Evolutionary conservation across 1,284 basidiomycete species (phyloP), one percentile per base, ranked within the genome.

Genomic region (Naganishia albida): DNA sequence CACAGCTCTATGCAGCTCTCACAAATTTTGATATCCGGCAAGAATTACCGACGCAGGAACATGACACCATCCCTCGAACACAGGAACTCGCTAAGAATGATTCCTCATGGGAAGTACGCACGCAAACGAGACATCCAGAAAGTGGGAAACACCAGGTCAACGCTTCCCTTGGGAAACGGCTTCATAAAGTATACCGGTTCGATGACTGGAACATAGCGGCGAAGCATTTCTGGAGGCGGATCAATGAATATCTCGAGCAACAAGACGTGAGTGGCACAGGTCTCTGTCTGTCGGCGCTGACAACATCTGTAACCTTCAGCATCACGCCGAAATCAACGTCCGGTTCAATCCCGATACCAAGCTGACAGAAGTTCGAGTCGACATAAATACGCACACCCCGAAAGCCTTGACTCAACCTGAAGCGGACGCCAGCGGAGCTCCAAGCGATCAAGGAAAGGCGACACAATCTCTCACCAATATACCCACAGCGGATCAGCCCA

Each of bases 111-210:
- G 34, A 40, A 34, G 18, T 60, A 16, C n/a, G 42, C 26, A 26
- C 34, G 7, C 34, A 60, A 34, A 26, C 12, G 6, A 26, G 39
- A 18, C 13, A 40, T 3, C 8, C 34, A 15, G 46, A 60, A n/a
- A 48, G 30, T 20, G 46, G 34, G 2, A 15, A 18, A 23, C 23
- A 42, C 18, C n/a, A 18, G 26, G 18, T n/a, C 15, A 25, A 48
- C 26, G 48, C 57, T 7, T n/a, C 57, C 10, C 16, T 50, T 10
- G 57, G 57, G 4, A 60, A 60, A 46, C 46, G 46, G 15, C 16
- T 60, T 8, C 38, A n/a, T 6, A 91, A 62, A 38, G 51, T 60
- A n/a, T 65, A 65, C 30, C 38, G 42, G 20, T 65, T 65, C 34
- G 50, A 46, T 4, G 49, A 34, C 30, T 48, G 46, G 49, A 52